phyloP scores from a whole-genome alignment of 1,284 basidiomycete species.

The Flammula alnicola region DNA sequence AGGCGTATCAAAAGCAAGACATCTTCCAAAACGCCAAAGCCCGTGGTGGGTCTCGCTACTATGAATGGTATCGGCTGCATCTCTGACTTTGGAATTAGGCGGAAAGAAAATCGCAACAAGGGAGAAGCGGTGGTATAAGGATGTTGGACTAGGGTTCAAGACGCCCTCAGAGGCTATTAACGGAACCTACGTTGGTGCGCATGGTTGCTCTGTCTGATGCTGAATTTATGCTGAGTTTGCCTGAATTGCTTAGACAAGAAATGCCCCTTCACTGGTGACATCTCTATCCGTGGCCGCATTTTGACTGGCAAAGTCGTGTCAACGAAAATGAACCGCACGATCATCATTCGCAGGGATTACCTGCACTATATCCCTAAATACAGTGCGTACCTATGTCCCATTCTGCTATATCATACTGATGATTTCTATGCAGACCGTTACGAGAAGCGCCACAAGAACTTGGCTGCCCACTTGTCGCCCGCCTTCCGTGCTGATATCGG shows the following conservation, averaged over 20 bases:
- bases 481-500: conserved; percentile 97
- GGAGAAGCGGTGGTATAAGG: conserved; percentile 99
- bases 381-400: conserved; percentile 77
- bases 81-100: conserved; percentile 46
- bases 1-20: conserved; percentile 96
- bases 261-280: conserved; percentile 95
- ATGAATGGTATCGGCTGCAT: conserved; percentile 9
- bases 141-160: conserved; percentile 97
- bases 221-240: conserved; percentile 7
- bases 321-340: conserved; percentile 99
- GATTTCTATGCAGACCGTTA: conserved; percentile 72
- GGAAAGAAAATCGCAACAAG: conserved; percentile 92
- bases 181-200: conserved; percentile 94
- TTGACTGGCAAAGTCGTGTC: conserved; percentile 97
- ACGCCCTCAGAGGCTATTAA: conserved; percentile 96
- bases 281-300: conserved; percentile 99
- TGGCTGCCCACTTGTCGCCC: conserved; percentile 96
- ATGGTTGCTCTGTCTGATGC: conserved; percentile 9
- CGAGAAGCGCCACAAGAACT: conserved; percentile 98
- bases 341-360: conserved; percentile 98
- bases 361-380: conserved; percentile 99
- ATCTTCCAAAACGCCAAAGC: conserved; percentile 98
- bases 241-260: conserved; percentile 84
- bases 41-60: conserved; percentile 67
- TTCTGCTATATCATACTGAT: too few species aligned